phyloP scores from a whole-genome alignment of 1,284 basidiomycete species.

The Wallemia mellicola region DNA sequence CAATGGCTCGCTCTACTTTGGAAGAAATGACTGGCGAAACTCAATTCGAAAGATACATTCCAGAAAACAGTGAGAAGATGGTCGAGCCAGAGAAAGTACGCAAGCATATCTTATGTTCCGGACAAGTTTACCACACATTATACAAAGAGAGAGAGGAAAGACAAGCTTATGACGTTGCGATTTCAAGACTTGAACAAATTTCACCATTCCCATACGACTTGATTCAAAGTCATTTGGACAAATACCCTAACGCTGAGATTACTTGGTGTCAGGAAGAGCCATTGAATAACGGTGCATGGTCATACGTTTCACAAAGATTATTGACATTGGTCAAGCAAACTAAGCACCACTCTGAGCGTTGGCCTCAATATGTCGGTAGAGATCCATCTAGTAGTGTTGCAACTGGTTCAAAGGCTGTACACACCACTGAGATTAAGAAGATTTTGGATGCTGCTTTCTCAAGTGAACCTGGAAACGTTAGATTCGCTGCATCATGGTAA shows the following conservation, averaged over 20 bases:
- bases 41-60: slow-evolving; percentile 67
- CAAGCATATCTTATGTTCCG: slow-evolving; percentile 56
- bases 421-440: slow-evolving; percentile 55
- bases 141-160: slow-evolving; percentile 63
- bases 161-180: slow-evolving; percentile 70
- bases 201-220: slow-evolving; percentile 2
- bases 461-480: neutral
- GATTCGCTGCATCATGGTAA: neutral
- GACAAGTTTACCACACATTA: slow-evolving; percentile 79
- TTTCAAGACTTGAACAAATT: slow-evolving; percentile 77
- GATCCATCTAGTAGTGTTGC: slow-evolving; percentile 66
- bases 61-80: slow-evolving; percentile 34
- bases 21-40: slow-evolving; percentile 69
- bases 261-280: slow-evolving; percentile 84
- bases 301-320: slow-evolving; percentile 65
- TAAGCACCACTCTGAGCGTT: slow-evolving; percentile 65
- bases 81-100: slow-evolving; percentile 59
- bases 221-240: slow-evolving; percentile 33
- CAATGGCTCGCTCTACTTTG: slow-evolving; percentile 55
- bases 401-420: slow-evolving; percentile 57
- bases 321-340: slow-evolving; percentile 46
- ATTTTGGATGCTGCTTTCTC: slow-evolving; percentile 25
- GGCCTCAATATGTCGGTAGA: slow-evolving; percentile 56
- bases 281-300: slow-evolving; percentile 77
- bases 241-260: slow-evolving; percentile 76